Base-by-base conservation (phyloP, 176 grass and related monocot species). In the Lolium rigidum region DNA sequence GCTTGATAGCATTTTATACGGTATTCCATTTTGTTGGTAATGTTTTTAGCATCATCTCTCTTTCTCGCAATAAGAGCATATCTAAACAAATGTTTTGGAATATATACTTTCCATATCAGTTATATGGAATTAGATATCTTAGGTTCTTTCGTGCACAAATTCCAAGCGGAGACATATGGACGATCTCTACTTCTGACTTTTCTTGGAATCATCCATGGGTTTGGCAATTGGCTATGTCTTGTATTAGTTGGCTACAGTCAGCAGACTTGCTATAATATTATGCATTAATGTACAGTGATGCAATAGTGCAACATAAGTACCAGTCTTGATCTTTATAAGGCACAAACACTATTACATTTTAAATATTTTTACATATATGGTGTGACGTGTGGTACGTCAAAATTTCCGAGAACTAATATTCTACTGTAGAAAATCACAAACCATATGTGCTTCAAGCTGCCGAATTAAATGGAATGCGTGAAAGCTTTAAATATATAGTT, bases 1-100 rank as follows among this genome's bases (percentile, higher is more conserved):
- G 75, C 80, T 74, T 71, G 54, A 57, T n/a, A 61, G 75, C 39
- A 87, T 84, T 87, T 60, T 31, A 69, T 37, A 75, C 67, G 75
- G 38, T 64, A 51, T 62, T 66, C 55, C 6, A 9, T 58, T 41
- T 7, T 82, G 54, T 73, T 50, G 49, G 48, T 37, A 76, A 28
- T 54, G 26, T 79, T 35, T 69, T 74, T 64, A 52, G 72, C 15
- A 26, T 14, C 72, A 76, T 52, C 25, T 76, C 49, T 55, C 15
- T 52, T 76, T 76, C 49, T 20, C 3, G 26, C 26, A 50, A 55
- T 76, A 28, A 76, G 21, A 80, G 25, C 74, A 68, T 74, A 74
- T 74, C 22, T 87, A 77, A 14, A 6, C 31, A 78, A n/a, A 59
- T 38, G 46, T 41, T 14, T 64, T 31, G 43, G 73, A 15, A 83